Evolutionary conservation across 306 rosid species (phyloP), one percentile per base, ranked within the genome.

Genomic region (Arachis stenosperma): DNA sequence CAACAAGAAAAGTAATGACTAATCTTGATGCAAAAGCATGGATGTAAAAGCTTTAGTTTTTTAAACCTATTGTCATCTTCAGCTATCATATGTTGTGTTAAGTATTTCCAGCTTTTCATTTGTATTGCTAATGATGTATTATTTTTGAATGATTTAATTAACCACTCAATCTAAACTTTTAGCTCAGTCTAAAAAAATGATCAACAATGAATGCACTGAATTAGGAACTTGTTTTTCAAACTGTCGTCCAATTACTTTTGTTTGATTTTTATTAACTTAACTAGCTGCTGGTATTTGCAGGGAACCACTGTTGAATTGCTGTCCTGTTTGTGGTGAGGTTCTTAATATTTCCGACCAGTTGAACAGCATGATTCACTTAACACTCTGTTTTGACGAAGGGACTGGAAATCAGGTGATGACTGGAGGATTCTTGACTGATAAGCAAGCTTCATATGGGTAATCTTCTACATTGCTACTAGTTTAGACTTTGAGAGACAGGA

Each of bases 391-490:
- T 79, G 98, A 93, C 54, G 97, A 93, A 80, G 97, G 97, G 78
- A 93, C 96, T 70, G 98, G 98, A 83, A 91, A 93, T 54, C 96
- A 93, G 86, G 86, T 88, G 83, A 93, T 93, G 98, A 80, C 94
- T 29, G 98, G 98, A 79, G 98, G 97, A 37, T 93, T 93, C 86
- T 84, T 93, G 83, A 93, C 98, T 5, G 98, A 93, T 69, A 87
- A 88, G 71, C 82, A 94, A 80, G 98, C 98, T 67, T 84, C 94
- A 13, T 88, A 91, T 75, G 98, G 98, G 98, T 94, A 81, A 87
- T 68, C 78, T 57, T 73, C 52, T 67, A 64, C 58, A 54, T 69
- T 54, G 69, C 58, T 66, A 44, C 76, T 74, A 67, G 43, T 59
- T 37, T 73, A 55, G 44, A 47, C 52, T 9, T 44, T 48, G 52